Evolutionary conservation across 1,139 yeast genomes (phyloP), one percentile per base, ranked within the genome.

Genomic region (Geotrichum reessii): DNA sequence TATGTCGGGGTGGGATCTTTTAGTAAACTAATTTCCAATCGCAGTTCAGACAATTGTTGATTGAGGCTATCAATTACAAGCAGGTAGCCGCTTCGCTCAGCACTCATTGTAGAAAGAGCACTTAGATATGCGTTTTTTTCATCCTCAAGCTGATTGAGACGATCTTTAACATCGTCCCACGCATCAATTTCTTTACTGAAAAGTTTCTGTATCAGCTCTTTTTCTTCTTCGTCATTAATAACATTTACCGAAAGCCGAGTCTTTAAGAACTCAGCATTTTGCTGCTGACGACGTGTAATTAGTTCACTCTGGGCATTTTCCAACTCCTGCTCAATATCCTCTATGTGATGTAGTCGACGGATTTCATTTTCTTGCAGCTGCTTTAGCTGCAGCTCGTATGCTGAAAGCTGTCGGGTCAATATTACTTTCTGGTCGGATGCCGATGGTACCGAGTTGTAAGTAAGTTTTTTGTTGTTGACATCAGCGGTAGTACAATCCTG

Each of bases 251-350:
- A 51, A 2, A 47, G 27, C 46, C 27, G 31, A 17, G 58, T 51
- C 11, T 19, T 31, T 19, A 14, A n/a, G 7, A 56, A 40, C 19
- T 52, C 58, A 28, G 48, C 58, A n/a, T 52, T 40, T 40, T 51
- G 58, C 27, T 46, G 37, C n/a, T 31, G 19, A 24, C 58, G 48
- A 27, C 58, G 42, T 12, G 24, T 31, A 9, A 52, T 53, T 5
- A 56, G 56, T 17, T 56, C 58, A 6, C 44, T 25, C 21, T 56
- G 52, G 1, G 55, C 48, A 11, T 47, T 22, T 25, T 52, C 58
- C 8, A 56, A 37, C 47, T 56, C 58, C 17, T 52, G 56, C 31
- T 56, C 58, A 19, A 56, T 52, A n/a, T 22, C 58, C 25, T 56
- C 58, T 25, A 56, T 37, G 19, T 52, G 50, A 5, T 56, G 54